Percentiles rank a stretch among this genome's conserved stretches.
Evolutionary conservation across 2,329 filamentous ascomycete species (phyloP).

Genomic region (Epichloe glyceriae): DNA sequence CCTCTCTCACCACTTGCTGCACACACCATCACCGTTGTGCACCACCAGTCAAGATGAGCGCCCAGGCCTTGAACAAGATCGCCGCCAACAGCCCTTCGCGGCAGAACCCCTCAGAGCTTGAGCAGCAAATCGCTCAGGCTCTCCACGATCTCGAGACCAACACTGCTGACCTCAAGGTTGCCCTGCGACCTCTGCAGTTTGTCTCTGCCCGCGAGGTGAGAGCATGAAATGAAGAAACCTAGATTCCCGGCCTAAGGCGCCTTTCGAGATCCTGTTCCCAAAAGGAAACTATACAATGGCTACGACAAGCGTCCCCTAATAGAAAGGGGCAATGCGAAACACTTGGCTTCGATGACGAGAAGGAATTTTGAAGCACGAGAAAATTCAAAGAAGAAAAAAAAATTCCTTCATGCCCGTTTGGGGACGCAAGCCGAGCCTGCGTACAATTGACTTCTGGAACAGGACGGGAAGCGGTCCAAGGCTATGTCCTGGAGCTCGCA

Average conservation of each 20-base stretch:
- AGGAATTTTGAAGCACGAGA: not conserved
- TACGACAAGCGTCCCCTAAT: slow-evolving; percentile 12
- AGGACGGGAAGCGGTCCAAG: slow-evolving; percentile 67
- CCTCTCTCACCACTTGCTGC: slow-evolving; percentile 14
- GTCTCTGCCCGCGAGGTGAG: slow-evolving; percentile 99
- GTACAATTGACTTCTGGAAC: slow-evolving; percentile 39
- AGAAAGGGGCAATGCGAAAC: not conserved
- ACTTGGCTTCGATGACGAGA: slow-evolving; percentile 6
- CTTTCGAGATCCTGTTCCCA: slow-evolving; percentile 32
- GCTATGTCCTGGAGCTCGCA: slow-evolving; percentile 60
- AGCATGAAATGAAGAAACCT: slow-evolving; percentile 26
- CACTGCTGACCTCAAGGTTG: slow-evolving; percentile 93
- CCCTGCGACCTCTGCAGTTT: slow-evolving; percentile 95
- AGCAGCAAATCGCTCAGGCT: slow-evolving; percentile 92
- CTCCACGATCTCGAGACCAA: slow-evolving; percentile 99
- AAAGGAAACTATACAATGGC: slow-evolving; percentile 22
- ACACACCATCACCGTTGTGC: slow-evolving; percentile 18
- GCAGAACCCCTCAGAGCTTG: slow-evolving; percentile 92
- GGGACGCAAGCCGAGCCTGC: slow-evolving; percentile 20
- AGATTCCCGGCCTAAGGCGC: slow-evolving; percentile 3
- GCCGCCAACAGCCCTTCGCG: slow-evolving; percentile 92
- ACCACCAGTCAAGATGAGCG: slow-evolving; percentile 45
- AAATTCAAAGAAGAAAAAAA: slow-evolving; percentile 4
- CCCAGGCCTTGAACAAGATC: slow-evolving; percentile 89
- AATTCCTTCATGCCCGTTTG: slow-evolving; percentile 8